A percentile compares a stretch with the other conserved stretches of the same genome.
phyloP scores from a whole-genome alignment of 139 green algal genomes.

The Marvania coccoides region DNA sequence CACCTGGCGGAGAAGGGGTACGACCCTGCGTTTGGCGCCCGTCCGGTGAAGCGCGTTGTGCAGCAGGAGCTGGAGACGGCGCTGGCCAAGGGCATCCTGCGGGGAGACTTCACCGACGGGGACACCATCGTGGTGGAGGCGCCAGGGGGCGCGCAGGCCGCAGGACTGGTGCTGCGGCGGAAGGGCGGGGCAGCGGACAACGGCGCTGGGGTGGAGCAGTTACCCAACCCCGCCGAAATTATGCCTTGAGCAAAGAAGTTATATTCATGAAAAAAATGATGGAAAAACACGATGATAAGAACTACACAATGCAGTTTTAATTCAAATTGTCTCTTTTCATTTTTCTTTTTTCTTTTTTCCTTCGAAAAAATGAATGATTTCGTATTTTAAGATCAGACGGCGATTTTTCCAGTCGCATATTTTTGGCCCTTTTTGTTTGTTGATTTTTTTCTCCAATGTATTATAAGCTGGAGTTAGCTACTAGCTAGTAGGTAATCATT shows the following conservation, averaged over 20 bases:
- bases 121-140: constrained; percentile 58
- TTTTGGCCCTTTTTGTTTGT: no score
- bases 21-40: constrained; percentile 89
- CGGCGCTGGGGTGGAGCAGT: constrained; percentile 2
- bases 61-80: constrained; percentile 95
- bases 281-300: neutral
- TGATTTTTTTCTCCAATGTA: no score
- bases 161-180: constrained; percentile 3
- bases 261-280: no score
- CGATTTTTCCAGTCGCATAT: no score
- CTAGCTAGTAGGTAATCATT: no score
- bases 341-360: no score
- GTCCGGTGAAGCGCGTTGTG: constrained; percentile 95
- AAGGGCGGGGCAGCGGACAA: neutral
- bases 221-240: neutral
- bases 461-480: no score
- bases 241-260: neutral
- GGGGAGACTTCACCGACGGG: constrained; percentile 65
- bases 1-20: constrained; percentile 73
- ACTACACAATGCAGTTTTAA: neutral
- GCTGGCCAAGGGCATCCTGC: constrained; percentile 71
- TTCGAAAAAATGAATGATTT: no score
- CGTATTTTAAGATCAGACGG: no score
- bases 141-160: constrained; percentile 14
- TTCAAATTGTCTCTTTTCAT: neutral